Percentiles rank a stretch among this genome's conserved stretches.
These are phyloP conservation scores for Talaromyces amestolkiae DNA, from an alignment of 2,329 filamentous ascomycete genomes.

Conservation along the genomic window DNA sequence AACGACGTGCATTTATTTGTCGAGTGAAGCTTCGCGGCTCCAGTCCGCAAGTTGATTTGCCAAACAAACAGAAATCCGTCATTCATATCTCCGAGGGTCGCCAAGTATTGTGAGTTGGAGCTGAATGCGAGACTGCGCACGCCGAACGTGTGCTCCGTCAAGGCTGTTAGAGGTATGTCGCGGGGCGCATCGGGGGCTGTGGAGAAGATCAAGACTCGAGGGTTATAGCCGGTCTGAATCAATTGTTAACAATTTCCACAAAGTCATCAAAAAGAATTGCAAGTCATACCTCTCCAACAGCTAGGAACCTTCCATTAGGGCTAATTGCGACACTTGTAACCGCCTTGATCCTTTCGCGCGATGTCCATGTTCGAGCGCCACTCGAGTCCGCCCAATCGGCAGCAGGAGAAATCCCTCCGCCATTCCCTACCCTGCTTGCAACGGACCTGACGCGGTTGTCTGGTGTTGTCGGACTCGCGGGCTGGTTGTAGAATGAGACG, in stretches of 20 bases:
- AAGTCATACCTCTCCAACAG: constrained; percentile 72
- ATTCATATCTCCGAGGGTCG: constrained; percentile 82
- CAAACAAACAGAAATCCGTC: constrained; percentile 94
- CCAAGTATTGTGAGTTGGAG: constrained; percentile 77
- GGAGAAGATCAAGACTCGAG: constrained; percentile 85
- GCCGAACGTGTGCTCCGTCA: constrained; percentile 87
- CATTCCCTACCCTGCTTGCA: constrained; percentile 49
- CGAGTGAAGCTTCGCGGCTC: constrained; percentile 72
- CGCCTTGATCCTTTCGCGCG: constrained; percentile 88
- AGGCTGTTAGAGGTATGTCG: constrained; percentile 77
- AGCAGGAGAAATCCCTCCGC: constrained; percentile 48
- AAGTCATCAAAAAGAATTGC: not conserved
- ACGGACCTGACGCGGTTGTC: constrained; percentile 59
- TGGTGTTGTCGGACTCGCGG: constrained; percentile 56
- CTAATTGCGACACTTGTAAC: constrained; percentile 88
- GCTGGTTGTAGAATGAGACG: constrained; percentile 53
- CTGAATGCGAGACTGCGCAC: constrained; percentile 89
- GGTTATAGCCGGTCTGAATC: constrained; percentile 76
- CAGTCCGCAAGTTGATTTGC: constrained; percentile 78
- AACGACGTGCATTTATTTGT: constrained; percentile 92
- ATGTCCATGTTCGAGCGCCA: constrained; percentile 73
- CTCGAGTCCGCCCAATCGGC: constrained; percentile 58
- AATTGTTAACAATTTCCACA: constrained; percentile 3
- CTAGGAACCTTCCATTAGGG: constrained; percentile 79
- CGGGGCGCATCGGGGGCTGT: constrained; percentile 71